These are phyloP conservation scores for Rhodomyrtus psidioides DNA, from an alignment of 441 rosid species.

Conservation along the genomic window DNA sequence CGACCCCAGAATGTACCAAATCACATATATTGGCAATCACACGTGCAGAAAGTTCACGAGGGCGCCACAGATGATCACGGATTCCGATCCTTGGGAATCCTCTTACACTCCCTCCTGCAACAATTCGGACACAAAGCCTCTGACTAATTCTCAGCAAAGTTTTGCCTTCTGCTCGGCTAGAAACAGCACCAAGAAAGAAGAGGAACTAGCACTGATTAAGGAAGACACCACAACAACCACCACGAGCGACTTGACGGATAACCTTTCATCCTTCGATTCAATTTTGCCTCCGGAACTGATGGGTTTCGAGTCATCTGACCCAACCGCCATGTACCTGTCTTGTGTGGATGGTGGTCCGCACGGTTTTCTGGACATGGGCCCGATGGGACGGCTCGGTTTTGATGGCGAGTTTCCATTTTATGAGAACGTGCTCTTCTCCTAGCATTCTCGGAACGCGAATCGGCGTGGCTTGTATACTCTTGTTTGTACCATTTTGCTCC, in stretches of 20 bases:
- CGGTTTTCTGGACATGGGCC: neutral
- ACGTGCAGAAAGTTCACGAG: conserved; percentile 1
- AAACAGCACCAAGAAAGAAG: neutral
- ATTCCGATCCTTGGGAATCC: conserved; percentile 10
- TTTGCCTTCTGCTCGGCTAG: neutral
- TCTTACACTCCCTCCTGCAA: neutral
- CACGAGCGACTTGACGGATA: conserved; percentile 14
- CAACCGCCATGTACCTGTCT: neutral
- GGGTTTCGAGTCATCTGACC: conserved; percentile 8
- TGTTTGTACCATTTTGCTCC: neutral
- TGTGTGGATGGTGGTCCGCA: neutral
- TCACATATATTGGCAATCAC: conserved; percentile 10
- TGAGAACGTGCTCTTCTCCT: neutral
- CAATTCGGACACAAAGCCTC: neutral
- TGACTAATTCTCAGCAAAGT: neutral
- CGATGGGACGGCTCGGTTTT: neutral
- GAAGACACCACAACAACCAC: neutral
- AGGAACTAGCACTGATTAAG: neutral
- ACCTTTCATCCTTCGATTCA: conserved; percentile 9
- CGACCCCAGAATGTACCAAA: neutral
- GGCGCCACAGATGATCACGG: conserved; percentile 10
- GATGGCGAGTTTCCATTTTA: neutral
- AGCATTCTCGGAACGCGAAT: neutral
- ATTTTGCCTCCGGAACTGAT: conserved; percentile 23
- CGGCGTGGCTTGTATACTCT: neutral